Percentiles rank a stretch among this genome's conserved stretches.
phyloP scores from a whole-genome alignment of 1,284 basidiomycete species.

The Cutaneotrichosporon curvatum region DNA sequence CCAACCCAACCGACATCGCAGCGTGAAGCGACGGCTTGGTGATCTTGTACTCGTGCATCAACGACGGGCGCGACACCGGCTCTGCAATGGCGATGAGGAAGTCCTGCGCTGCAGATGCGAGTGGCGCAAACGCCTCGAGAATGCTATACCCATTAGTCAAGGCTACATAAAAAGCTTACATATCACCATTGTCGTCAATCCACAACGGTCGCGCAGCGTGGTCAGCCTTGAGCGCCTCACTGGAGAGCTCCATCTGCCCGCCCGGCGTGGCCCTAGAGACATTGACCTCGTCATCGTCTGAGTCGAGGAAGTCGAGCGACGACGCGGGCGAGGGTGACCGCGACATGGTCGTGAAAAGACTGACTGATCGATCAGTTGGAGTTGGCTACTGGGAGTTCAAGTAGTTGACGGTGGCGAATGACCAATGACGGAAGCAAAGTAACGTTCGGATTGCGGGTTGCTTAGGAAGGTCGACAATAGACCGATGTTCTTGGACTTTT shows the following conservation, averaged over 20 bases:
- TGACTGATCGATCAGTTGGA: not conserved
- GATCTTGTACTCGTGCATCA: conserved; percentile 99
- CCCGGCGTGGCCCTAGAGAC: conserved; percentile 25
- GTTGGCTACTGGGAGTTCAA: not conserved
- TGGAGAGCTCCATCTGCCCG: conserved; percentile 34
- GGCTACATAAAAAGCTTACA: conserved; percentile 41
- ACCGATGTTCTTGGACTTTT: not conserved
- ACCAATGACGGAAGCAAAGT: conserved; percentile 7
- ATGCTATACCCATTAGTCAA: conserved; percentile 50
- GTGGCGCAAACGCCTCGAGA: conserved; percentile 89
- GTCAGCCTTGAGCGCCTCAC: conserved; percentile 77
- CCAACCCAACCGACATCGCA: conserved; percentile 94
- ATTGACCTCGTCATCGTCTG: conserved; percentile 34
- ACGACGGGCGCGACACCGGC: conserved; percentile 94
- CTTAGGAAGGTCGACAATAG: not conserved
- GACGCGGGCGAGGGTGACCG: conserved; percentile 38
- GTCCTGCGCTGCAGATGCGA: conserved; percentile 97
- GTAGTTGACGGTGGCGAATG: conserved; percentile 7
- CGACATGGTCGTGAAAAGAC: conserved; percentile 26
- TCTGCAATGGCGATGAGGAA: conserved; percentile 97
- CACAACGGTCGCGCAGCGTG: conserved; percentile 84
- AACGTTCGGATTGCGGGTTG: not conserved
- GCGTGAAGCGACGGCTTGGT: conserved; percentile 97
- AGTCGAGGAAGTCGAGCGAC: conserved; percentile 41
- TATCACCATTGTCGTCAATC: conserved; percentile 90